Base-by-base conservation (phyloP, 768 basidiomycete species). In the Suillus paluster region DNA sequence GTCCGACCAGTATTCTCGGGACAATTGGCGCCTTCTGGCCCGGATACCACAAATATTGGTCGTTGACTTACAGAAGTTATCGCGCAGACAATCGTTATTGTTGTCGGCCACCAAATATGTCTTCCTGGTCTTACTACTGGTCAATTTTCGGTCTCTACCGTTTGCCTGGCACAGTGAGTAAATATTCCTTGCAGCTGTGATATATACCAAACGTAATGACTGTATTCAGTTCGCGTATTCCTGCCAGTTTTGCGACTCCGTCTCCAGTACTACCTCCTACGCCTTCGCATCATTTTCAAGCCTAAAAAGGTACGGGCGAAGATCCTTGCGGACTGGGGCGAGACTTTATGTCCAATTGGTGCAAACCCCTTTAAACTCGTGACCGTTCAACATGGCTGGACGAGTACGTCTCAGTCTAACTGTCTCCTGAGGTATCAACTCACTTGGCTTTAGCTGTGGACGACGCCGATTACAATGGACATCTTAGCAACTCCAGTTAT, bases 401-500 rank as follows among this genome's bases (percentile, higher is more conserved):
- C 89, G 30, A 82, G 89, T 89, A 46, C n/a, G 63, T 62, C 23
- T n/a, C 23, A 12, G 23, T 39, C 21, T 3, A n/a, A 39, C 30
- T 42, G 34, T 69, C 8, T 34, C 61, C 15, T 50, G 60, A 54
- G 10, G 23, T 25, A 56, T 23, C 14, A 55, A 34, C 63, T 59
- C 0, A 62, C 54, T 57, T 11, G 33, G 62, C 30, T 4, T 59
- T 60, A 90, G 89, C 81, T 60, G 66, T 87, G 8, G 91, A 93
- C 64, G 92, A 93, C 48, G 81, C 83, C 46, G 92, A 94, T 73
- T 87, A 87, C 67, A 86, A 90, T 69, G 71, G 82, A 14, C 92
- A 94, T 68, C 79, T 94, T 61, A 92, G 90, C 71, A 94, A 94
- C 69, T 92, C 91, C 0, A 88, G 85, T 57, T 94, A 94, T 64